Base-by-base conservation (phyloP, 371 early-diverging fungal species). In the Ordospora pajunii region DNA sequence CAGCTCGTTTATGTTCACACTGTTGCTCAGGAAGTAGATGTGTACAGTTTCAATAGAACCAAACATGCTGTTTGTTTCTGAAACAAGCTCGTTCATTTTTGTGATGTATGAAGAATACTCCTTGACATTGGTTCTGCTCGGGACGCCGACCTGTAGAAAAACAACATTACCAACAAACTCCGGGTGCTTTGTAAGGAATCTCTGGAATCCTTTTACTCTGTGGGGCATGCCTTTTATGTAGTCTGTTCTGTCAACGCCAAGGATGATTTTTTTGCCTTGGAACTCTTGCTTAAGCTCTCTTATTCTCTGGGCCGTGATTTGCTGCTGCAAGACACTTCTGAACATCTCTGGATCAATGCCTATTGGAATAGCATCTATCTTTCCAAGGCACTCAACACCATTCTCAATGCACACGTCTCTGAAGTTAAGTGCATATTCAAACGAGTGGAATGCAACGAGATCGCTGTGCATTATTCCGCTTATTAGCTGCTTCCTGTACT, bases 141-240 rank as follows among this genome's bases (percentile, higher is more conserved):
- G 98, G 7, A 96, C 94, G 10, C 95, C 94, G 6, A 99, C 90
- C 81, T 99, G 99, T 17, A 95, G 90, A 63, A 99, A 87, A 0
- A 79, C 88, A 11, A 87, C 87, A 76, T 92, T 92, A 22, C 92
- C 94, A 23, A 89, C 87, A 88, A 91, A 93, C 80, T 96, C 93
- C 0, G 93, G 93, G 80, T 95, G 89, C 65, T 89, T 86, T 43
- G 87, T 86, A 52, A 98, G 84, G 76, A 97, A 94, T 37, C 90
- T 88, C 80, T 96, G 94, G 66, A 94, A 89, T 5, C 94, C 98
- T 79, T 91, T 90, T 75, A 99, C 85, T 85, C 95, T 94, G 79
- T 97, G 95, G 10, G 97, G 97, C 22, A 99, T 96, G 58, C 99
- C 99, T 86, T 99, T 99, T 86, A 97, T 97, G 82, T 96, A 97